Conservation (phyloP, 202 grass and related monocot genomes). For the Carex sylvatica region DNA sequence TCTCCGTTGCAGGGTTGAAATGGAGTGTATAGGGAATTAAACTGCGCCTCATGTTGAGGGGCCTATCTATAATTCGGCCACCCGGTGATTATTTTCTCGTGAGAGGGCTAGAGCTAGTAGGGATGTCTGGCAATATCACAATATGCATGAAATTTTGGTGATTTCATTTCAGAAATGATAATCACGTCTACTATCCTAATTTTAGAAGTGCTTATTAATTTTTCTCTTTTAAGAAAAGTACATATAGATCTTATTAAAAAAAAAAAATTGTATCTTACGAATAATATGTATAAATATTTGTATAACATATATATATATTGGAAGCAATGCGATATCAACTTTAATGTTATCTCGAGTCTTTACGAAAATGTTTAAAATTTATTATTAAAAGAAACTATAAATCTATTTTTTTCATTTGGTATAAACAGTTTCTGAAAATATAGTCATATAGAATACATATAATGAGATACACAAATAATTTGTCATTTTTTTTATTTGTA, state of each 20-base stretch:
- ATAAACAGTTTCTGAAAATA: not conserved
- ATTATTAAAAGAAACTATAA: no score
- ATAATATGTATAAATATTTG: not conserved
- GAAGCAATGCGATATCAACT: no score
- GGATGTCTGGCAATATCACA: not conserved
- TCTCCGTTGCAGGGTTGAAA: not conserved
- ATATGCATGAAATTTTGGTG: not conserved
- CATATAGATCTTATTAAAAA: no score
- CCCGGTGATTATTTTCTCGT: not conserved
- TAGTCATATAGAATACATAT: not conserved
- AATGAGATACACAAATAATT: not conserved
- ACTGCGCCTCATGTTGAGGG: not conserved
- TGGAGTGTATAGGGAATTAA: not conserved
- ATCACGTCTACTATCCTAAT: no score
- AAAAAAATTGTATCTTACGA: not conserved
- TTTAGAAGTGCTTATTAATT: no score
- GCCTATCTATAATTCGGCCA: not conserved
- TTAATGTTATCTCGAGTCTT: no score
- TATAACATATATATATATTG: not conserved
- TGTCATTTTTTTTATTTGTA: not conserved
- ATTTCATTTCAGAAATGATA: not conserved
- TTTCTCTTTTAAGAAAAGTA: no score
- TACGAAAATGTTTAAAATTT: no score
- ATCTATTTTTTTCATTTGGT: no score
- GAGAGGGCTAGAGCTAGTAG: not conserved